Evolutionary conservation across 2,329 filamentous ascomycete genomes (phyloP).

Genomic region (Fusarium staphyleae): DNA sequence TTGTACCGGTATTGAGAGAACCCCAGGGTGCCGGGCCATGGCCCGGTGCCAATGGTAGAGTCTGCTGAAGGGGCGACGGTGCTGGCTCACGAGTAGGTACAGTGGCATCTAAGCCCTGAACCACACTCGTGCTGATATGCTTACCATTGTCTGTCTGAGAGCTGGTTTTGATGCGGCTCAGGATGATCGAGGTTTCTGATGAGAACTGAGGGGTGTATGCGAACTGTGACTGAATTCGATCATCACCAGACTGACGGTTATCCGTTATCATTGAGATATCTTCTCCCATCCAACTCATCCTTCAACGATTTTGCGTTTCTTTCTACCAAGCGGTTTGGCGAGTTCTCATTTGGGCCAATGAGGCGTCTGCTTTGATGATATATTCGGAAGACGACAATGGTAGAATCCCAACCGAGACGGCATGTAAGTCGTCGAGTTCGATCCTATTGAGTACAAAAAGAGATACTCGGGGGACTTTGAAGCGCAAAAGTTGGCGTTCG

Average conservation of each 20-base stretch:
- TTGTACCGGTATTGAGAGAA: slow-evolving; percentile 26
- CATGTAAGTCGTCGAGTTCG: not conserved
- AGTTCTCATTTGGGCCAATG: slow-evolving; percentile 15
- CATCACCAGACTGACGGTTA: not conserved
- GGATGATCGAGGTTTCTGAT: slow-evolving; percentile 37
- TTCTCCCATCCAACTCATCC: slow-evolving; percentile 8
- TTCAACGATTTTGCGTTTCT: not conserved
- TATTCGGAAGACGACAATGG: not conserved
- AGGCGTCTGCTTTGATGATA: not conserved
- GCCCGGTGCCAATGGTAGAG: slow-evolving; percentile 1
- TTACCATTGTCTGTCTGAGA: slow-evolving; percentile 4
- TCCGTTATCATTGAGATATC: not conserved
- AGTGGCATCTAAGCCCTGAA: slow-evolving; percentile 14
- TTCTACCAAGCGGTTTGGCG: not conserved
- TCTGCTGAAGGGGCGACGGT: slow-evolving; percentile 5
- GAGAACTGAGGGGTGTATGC: slow-evolving; percentile 45
- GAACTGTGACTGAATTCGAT: not conserved
- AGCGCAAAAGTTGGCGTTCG: slow-evolving; percentile 7
- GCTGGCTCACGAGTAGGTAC: slow-evolving; percentile 21
- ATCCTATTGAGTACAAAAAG: not conserved
- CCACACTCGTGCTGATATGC: not conserved
- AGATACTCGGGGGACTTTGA: not conserved
- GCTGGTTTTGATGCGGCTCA: slow-evolving; percentile 38
- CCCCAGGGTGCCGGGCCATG: not conserved
- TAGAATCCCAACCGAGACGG: not conserved